These are phyloP conservation scores for Endotrypanum monterogeii DNA, from an alignment of 208 protist genomes.

Conservation along the genomic window DNA sequence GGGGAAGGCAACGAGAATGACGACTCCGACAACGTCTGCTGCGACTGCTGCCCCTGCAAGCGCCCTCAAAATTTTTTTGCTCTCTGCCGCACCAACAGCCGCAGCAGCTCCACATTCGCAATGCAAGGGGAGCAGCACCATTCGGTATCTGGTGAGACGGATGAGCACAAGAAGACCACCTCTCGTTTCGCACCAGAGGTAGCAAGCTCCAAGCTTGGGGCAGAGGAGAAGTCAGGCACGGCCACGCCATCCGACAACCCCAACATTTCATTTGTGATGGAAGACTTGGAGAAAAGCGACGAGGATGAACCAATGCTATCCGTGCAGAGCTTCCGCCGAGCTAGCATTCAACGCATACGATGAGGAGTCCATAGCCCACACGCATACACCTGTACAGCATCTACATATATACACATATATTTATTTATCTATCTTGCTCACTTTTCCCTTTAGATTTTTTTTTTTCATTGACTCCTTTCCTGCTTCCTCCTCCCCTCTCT, in stretches of 20 bases:
- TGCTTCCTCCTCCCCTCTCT: too few relatives aligned
- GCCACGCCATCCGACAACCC: background rate
- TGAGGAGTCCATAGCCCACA: background rate
- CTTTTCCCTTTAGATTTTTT: too few relatives aligned
- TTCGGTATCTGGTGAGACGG: background rate
- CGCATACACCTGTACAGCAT: too few relatives aligned
- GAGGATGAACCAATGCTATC: conserved; percentile 54
- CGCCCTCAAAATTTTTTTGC: conserved; percentile 43
- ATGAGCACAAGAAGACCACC: background rate
- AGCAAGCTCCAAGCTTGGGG: background rate
- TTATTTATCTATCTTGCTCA: too few relatives aligned
- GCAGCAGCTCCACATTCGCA: background rate
- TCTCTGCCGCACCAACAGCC: conserved; percentile 18
- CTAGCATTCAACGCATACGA: conserved; percentile 30
- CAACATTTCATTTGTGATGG: conserved; percentile 7
- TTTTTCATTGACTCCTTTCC: too few relatives aligned
- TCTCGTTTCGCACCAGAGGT: background rate
- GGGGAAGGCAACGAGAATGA: background rate
- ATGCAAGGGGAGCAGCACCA: background rate
- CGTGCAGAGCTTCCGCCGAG: conserved; percentile 44
- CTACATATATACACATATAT: too few relatives aligned
- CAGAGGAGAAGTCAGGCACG: background rate
- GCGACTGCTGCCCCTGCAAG: conserved; percentile 55
- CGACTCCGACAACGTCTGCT: conserved; percentile 30
- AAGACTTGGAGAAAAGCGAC: conserved; percentile 31